phyloP scores from a whole-genome alignment of 805 yeast species.

The Myxozyma lipomycoides region DNA sequence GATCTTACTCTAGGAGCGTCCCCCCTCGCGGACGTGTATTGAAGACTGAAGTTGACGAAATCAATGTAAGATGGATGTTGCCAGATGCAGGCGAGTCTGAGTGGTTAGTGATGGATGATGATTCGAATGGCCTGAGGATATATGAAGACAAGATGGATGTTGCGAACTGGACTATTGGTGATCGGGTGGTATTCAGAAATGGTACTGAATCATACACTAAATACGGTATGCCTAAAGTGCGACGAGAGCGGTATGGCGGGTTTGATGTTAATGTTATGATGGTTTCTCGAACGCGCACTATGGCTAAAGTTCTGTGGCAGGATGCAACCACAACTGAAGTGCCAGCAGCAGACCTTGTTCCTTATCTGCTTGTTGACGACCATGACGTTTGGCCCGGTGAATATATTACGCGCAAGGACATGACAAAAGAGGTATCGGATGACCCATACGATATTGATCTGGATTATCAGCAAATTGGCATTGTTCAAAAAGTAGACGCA shows the following conservation, averaged over 20 bases:
- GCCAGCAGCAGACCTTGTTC: slow-evolving; percentile 15
- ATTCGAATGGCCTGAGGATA: slow-evolving; percentile 4
- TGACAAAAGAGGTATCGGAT: not conserved
- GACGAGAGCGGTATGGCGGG: slow-evolving; percentile 24
- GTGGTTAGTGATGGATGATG: slow-evolving; percentile 11
- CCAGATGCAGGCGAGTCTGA: slow-evolving; percentile 13
- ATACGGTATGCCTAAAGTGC: slow-evolving; percentile 9
- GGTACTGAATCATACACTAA: slow-evolving; percentile 10
- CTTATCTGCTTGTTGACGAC: slow-evolving; percentile 24
- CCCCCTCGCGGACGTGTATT: slow-evolving; percentile 15
- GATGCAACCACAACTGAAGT: slow-evolving; percentile 12
- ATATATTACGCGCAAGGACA: slow-evolving; percentile 20
- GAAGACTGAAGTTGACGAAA: slow-evolving; percentile 12
- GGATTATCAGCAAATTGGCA: slow-evolving; percentile 24
- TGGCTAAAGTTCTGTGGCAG: slow-evolving; percentile 24
- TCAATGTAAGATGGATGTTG: slow-evolving; percentile 19
- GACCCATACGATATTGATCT: slow-evolving; percentile 8
- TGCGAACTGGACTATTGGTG: slow-evolving; percentile 26
- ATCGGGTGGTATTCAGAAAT: slow-evolving; percentile 20
- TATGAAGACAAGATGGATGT: slow-evolving; percentile 17
- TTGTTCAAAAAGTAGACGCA: slow-evolving; percentile 22
- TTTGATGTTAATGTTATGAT: slow-evolving; percentile 23
- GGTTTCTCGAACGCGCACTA: slow-evolving; percentile 17
- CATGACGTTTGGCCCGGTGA: slow-evolving; percentile 28
- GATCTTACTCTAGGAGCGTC: slow-evolving; percentile 9